Evolutionary conservation across 495 filamentous ascomycete species (phyloP), one percentile per base, ranked within the genome.

Genomic region (Trichoderma gamsii): DNA sequence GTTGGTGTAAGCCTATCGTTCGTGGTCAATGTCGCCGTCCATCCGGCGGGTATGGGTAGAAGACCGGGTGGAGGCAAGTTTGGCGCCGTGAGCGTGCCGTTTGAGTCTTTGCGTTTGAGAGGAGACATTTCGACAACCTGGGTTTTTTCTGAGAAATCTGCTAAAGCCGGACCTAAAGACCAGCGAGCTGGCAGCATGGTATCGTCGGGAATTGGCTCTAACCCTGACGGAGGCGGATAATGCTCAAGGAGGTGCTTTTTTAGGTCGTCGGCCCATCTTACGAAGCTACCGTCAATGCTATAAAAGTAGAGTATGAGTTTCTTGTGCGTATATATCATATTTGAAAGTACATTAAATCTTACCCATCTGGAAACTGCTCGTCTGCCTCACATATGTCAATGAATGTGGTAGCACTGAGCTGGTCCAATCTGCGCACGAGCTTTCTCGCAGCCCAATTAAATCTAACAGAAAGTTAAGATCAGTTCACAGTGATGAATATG

Each of bases 391-490:
- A 94, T 52, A 88, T 82, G 27, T 86, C 85, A 71, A 88, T 89
- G 69, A 93, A 83, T 68, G 94, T 89, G 56, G 83, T 82, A 6
- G 91, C 96, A 1, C 95, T 93, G 8, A 99, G 83, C 75, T 98
- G 95, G 46, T 89, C 71, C 29, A 99, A 82, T 51, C 95, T 84
- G 72, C 91, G 93, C 75, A 91, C 87, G 38, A 99, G 80, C 79
- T 97, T 98, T 59, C 92, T 85, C 35, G 88, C 87, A 25, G 93
- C 93, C 88, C 90, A 96, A 79, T 98, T 98, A 79, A 93, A 98
- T 74, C 92, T 96, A 61, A 5, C 4, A 32, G 21, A 32, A 38
- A 32, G 35, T 16, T 44, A 41, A 25, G 52, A 11, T 63, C 70
- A 43, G 68, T 68, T 29, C 18, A 67, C 13, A 65, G 44, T 18